Conservation (phyloP, 1,284 basidiomycete genomes). For the Cystobasidiaceae sp. region DNA sequence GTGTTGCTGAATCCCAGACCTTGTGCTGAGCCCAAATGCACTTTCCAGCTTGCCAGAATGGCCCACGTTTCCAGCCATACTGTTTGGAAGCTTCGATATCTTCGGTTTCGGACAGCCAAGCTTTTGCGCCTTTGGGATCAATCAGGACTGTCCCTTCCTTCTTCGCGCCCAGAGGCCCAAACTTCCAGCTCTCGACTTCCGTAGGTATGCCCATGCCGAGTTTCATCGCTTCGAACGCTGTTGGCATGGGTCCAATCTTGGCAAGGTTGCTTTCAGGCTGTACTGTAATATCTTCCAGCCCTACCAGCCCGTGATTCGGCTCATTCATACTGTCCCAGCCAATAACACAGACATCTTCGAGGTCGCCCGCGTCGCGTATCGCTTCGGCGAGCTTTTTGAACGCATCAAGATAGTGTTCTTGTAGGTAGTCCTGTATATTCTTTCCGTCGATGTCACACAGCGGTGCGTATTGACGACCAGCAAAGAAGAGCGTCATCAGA, state of each 20-base stretch:
- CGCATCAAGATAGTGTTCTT: slow-evolving; percentile 76
- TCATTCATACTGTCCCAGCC: slow-evolving; percentile 98
- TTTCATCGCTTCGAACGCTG: slow-evolving; percentile 73
- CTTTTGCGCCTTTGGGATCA: slow-evolving; percentile 52
- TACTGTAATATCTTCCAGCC: slow-evolving; percentile 56
- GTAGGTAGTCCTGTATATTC: slow-evolving; percentile 92
- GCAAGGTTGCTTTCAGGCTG: slow-evolving; percentile 50
- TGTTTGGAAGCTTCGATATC: slow-evolving; percentile 40
- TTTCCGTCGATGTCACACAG: slow-evolving; percentile 82
- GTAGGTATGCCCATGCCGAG: slow-evolving; percentile 83
- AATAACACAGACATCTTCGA: slow-evolving; percentile 80
- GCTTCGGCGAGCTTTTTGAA: slow-evolving; percentile 67
- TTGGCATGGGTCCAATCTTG: slow-evolving; percentile 71
- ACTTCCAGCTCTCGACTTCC: slow-evolving; percentile 78
- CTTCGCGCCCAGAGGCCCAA: slow-evolving; percentile 72
- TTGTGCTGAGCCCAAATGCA: slow-evolving; percentile 88
- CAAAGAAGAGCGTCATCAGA: slow-evolving; percentile 91
- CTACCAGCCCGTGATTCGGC: slow-evolving; percentile 80
- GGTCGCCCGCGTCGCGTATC: slow-evolving; percentile 63
- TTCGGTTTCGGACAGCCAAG: slow-evolving; percentile 36
- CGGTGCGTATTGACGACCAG: slow-evolving; percentile 81
- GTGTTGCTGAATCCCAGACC: slow-evolving; percentile 74
- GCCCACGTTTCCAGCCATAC: slow-evolving; percentile 77
- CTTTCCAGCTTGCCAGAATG: slow-evolving; percentile 72
- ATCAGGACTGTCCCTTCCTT: slow-evolving; percentile 69